These are phyloP conservation scores for Neurospora sp. DNA, from an alignment of 2,329 filamentous ascomycete genomes.

Conservation along the genomic window DNA sequence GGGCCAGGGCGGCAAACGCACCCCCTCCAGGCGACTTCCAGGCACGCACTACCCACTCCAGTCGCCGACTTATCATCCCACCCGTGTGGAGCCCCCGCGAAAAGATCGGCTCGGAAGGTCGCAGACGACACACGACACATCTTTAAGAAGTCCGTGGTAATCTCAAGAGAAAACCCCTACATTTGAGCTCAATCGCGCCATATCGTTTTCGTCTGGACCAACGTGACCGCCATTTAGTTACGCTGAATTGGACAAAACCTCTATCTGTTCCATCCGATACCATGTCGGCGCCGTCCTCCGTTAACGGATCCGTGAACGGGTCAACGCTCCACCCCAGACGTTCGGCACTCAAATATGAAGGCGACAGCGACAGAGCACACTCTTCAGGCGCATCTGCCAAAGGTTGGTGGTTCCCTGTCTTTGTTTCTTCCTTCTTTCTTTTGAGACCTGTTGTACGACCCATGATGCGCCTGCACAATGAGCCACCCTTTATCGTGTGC, in stretches of 20 bases:
- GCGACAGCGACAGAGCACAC: constrained; percentile 29
- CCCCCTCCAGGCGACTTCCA: background rate
- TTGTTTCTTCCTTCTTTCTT: constrained; percentile 2
- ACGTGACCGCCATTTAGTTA: background rate
- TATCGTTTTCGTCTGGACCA: background rate
- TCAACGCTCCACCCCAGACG: constrained; percentile 15
- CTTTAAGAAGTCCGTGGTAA: background rate
- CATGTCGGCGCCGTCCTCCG: background rate
- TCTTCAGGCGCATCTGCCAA: constrained; percentile 30
- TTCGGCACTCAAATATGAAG: constrained; percentile 30
- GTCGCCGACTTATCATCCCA: background rate
- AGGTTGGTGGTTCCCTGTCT: constrained; percentile 27
- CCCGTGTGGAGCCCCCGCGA: background rate
- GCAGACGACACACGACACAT: background rate
- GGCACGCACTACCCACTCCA: background rate
- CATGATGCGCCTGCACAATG: background rate
- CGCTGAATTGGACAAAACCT: background rate
- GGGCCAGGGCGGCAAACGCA: background rate
- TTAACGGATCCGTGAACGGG: constrained; percentile 1
- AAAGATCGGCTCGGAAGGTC: background rate
- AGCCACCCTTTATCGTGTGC: background rate
- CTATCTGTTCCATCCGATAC: background rate
- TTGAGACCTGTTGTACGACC: background rate
- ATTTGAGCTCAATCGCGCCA: background rate
- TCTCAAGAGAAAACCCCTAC: background rate